Conservation (phyloP, 306 rosid genomes). For the Vigna trinervia region DNA sequence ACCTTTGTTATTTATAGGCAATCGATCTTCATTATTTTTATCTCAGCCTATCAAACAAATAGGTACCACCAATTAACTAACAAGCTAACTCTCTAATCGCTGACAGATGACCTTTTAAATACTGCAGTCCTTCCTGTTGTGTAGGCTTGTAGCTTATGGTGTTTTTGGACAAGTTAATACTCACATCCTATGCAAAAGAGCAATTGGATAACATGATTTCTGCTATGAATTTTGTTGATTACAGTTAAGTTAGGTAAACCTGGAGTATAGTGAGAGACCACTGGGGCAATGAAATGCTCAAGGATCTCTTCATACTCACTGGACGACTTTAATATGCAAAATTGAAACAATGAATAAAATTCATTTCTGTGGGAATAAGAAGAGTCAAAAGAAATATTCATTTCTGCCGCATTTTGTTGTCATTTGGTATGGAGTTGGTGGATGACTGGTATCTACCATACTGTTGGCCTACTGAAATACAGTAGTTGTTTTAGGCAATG, state of each 20-base stretch:
- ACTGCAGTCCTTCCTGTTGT: slow-evolving; percentile 25
- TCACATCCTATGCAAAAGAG: background rate
- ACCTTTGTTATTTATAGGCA: background rate
- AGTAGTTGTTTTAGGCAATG: slow-evolving; percentile 12
- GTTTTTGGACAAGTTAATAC: background rate
- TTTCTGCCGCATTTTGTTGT: background rate
- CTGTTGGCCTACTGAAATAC: background rate
- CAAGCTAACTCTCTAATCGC: background rate
- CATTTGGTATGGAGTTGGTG: background rate
- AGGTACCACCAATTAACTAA: background rate
- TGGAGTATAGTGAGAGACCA: background rate
- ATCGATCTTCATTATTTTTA: background rate
- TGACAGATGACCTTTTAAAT: slow-evolving; percentile 1
- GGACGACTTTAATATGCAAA: background rate
- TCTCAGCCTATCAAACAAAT: background rate
- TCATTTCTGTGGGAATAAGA: background rate
- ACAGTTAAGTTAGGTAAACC: background rate
- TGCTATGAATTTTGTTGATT: background rate
- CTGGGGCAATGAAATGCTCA: background rate
- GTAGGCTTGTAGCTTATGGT: slow-evolving; percentile 12
- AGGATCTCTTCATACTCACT: background rate
- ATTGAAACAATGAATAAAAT: background rate
- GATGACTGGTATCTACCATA: background rate
- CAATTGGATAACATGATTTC: background rate
- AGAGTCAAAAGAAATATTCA: background rate